Evolutionary conservation across 108 stramenopile species (phyloP).

Genomic region (Cyclostephanos tholiformis): DNA sequence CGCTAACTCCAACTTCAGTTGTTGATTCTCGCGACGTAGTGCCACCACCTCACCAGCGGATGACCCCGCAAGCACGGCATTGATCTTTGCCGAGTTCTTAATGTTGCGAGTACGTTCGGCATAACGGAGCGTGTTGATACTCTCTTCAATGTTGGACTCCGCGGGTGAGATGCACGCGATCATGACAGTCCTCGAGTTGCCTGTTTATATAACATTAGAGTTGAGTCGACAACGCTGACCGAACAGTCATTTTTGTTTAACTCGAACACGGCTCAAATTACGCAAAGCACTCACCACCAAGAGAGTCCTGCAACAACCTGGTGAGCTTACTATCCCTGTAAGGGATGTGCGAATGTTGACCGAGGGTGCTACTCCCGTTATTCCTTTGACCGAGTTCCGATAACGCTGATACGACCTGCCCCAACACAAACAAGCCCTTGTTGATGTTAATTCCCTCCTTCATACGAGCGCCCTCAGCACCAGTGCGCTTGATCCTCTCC

Average conservation of each 20-base stretch:
- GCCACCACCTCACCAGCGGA: conserved; percentile 72
- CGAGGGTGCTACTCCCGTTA: neutral
- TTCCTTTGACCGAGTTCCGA: conserved; percentile 44
- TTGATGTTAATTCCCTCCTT: conserved; percentile 94
- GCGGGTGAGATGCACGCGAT: conserved; percentile 83
- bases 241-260: neutral
- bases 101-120: conserved; percentile 88
- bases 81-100: conserved; percentile 80
- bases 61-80: conserved; percentile 69
- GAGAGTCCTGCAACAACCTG: conserved; percentile 14
- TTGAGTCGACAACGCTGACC: neutral
- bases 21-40: conserved; percentile 72
- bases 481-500: conserved; percentile 74
- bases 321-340: conserved; percentile 94
- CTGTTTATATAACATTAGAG: conserved; percentile 30
- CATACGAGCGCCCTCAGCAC: conserved; percentile 65
- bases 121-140: conserved; percentile 90
- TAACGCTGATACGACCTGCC: conserved; percentile 64
- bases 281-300: neutral
- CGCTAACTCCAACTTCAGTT: conserved; percentile 62
- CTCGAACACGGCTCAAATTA: neutral
- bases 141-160: conserved; percentile 76
- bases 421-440: conserved; percentile 77
- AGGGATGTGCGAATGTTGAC: conserved; percentile 54
- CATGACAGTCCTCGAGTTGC: conserved; percentile 81